phyloP scores from a whole-genome alignment of 169 alveolate species.

The Cryptosporidium xiaoi region DNA sequence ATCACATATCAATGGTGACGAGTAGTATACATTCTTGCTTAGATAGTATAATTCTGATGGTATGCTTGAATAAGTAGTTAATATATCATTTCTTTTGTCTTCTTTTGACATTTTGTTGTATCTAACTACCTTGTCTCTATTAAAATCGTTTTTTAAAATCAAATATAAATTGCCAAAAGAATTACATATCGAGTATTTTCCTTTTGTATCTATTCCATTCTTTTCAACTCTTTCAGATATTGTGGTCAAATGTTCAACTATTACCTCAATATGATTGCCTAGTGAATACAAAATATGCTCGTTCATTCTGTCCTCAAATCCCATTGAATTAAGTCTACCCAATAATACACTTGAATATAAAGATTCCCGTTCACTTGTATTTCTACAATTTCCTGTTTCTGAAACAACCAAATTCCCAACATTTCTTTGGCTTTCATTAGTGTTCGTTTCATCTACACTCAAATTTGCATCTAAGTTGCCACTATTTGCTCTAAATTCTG shows the following conservation, averaged over 20 bases:
- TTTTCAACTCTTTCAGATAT: constrained; percentile 47
- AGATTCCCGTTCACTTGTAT: neutral
- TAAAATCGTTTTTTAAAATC: neutral
- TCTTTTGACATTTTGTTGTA: constrained; percentile 44
- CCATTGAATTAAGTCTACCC: constrained; percentile 43
- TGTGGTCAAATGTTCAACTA: constrained; percentile 49
- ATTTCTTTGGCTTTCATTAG: neutral
- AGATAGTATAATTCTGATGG: constrained; percentile 40
- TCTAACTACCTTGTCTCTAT: neutral
- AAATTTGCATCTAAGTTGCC: neutral
- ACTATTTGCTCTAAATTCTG: neutral
- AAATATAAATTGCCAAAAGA: neutral
- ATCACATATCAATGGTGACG: constrained; percentile 56
- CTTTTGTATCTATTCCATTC: constrained; percentile 1
- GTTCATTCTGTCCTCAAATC: constrained; percentile 31
- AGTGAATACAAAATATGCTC: constrained; percentile 48
- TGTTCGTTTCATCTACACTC: neutral
- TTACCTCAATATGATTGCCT: constrained; percentile 65
- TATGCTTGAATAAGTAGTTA: constrained; percentile 25
- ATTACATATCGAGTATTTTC: neutral
- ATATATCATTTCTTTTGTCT: constrained; percentile 33
- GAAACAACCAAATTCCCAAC: neutral
- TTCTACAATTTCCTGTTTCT: neutral
- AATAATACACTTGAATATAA: neutral
- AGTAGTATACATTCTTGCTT: constrained; percentile 61